Percentiles rank a stretch among this genome's conserved stretches.
Evolutionary conservation across 306 rosid species (phyloP).

Genomic region (Quercus cerris): DNA sequence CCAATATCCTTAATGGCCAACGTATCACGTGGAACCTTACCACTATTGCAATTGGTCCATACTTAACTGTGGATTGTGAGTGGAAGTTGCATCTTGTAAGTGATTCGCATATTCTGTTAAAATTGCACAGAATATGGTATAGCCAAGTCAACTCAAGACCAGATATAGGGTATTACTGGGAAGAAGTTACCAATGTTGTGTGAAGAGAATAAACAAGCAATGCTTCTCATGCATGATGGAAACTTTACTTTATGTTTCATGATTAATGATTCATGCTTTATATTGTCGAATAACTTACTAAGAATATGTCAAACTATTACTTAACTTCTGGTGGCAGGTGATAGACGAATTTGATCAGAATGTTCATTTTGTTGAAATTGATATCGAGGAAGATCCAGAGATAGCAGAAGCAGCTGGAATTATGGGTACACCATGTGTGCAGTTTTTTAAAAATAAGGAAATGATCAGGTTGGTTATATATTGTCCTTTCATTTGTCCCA

Average conservation of each 20-base stretch:
- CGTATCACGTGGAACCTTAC: too few species aligned
- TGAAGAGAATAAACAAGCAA: background rate
- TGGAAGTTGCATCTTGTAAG: background rate
- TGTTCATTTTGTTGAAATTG: constrained; percentile 95
- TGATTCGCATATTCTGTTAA: background rate
- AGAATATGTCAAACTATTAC: background rate
- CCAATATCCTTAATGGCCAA: too few species aligned
- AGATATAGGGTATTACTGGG: background rate
- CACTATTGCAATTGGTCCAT: too few species aligned
- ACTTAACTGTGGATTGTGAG: background rate
- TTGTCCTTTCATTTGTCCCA: constrained; percentile 7
- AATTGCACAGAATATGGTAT: background rate
- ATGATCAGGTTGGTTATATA: constrained; percentile 59
- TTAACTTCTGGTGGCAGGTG: constrained; percentile 50
- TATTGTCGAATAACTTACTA: constrained; percentile 1
- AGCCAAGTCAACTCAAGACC: background rate
- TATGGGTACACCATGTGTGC: constrained; percentile 99
- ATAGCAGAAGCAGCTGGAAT: constrained; percentile 95
- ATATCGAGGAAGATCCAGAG: constrained; percentile 95
- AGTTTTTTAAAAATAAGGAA: constrained; percentile 91
- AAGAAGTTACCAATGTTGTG: background rate
- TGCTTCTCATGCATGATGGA: background rate
- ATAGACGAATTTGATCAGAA: constrained; percentile 81
- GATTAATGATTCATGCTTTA: background rate
- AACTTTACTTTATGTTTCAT: background rate